Percentiles rank a stretch among this genome's conserved stretches.
Evolutionary conservation across 2,329 filamentous ascomycete species (phyloP).

Genomic region (Fusarium equiseti): DNA sequence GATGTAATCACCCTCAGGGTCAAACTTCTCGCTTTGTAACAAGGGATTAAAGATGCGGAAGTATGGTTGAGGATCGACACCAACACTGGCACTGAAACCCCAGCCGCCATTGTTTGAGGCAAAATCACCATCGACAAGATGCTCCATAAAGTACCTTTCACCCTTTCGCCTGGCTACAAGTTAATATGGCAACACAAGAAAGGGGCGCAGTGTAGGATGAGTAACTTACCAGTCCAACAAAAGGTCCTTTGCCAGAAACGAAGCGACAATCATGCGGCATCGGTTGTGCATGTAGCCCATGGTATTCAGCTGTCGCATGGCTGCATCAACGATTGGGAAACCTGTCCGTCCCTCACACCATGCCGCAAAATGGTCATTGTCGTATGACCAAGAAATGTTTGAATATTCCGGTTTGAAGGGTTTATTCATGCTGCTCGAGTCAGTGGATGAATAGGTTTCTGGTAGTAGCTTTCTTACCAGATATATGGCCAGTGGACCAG

Average conservation of each 20-base stretch:
- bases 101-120: slow-evolving; percentile 78
- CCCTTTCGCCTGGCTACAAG: slow-evolving; percentile 69
- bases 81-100: slow-evolving; percentile 71
- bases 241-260: slow-evolving; percentile 83
- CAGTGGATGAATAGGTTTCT: not conserved
- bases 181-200: not conserved
- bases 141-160: slow-evolving; percentile 85
- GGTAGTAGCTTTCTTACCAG: slow-evolving; percentile 62
- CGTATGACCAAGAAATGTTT: slow-evolving; percentile 85
- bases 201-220: not conserved
- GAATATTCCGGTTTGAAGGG: slow-evolving; percentile 84
- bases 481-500: slow-evolving; percentile 87
- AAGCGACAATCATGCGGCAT: slow-evolving; percentile 85
- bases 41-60: slow-evolving; percentile 92
- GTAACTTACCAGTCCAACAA: slow-evolving; percentile 74
- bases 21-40: slow-evolving; percentile 88
- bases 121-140: slow-evolving; percentile 83
- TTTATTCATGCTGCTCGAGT: slow-evolving; percentile 64
- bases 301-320: slow-evolving; percentile 80
- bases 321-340: slow-evolving; percentile 86
- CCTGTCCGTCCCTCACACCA: slow-evolving; percentile 84
- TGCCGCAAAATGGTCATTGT: slow-evolving; percentile 73
- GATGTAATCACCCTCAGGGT: slow-evolving; percentile 82
- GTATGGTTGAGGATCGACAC: slow-evolving; percentile 89
- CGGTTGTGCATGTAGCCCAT: slow-evolving; percentile 88